phyloP scores from a whole-genome alignment of 2,329 filamentous ascomycete species.

The Diplocarpon mali region DNA sequence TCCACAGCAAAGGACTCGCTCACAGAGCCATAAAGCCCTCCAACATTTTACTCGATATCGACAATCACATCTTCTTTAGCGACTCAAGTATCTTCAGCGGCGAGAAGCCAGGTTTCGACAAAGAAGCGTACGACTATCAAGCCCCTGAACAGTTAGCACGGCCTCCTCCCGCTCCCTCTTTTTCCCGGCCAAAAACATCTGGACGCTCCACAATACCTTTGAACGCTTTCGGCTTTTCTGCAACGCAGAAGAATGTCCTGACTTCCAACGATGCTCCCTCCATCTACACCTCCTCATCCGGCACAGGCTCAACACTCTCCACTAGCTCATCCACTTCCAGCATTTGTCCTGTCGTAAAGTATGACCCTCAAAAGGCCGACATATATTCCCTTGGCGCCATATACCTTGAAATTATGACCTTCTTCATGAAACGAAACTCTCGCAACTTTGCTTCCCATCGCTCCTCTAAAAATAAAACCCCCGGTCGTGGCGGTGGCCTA shows the following conservation, averaged over 20 bases:
- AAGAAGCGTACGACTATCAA: constrained; percentile 61
- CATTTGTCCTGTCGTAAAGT: constrained; percentile 23
- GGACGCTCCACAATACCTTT: constrained; percentile 22
- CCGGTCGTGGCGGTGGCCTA: constrained; percentile 42
- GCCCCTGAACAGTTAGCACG: constrained; percentile 47
- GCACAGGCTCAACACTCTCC: neutral
- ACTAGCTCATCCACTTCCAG: constrained; percentile 5
- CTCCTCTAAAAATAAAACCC: constrained; percentile 48
- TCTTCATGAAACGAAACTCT: constrained; percentile 56
- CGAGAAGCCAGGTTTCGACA: constrained; percentile 45
- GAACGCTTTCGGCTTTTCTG: constrained; percentile 3
- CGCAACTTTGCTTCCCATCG: constrained; percentile 57
- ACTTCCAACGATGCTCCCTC: constrained; percentile 19
- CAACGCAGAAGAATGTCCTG: constrained; percentile 2
- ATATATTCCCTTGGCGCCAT: constrained; percentile 65
- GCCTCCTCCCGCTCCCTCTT: constrained; percentile 24
- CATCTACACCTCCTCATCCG: constrained; percentile 17
- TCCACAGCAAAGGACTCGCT: constrained; percentile 52
- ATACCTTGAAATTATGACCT: constrained; percentile 59
- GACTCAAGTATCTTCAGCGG: constrained; percentile 43
- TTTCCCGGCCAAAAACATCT: constrained; percentile 26
- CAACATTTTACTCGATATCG: constrained; percentile 54
- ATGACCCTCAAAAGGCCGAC: constrained; percentile 50
- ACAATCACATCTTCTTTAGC: constrained; percentile 56
- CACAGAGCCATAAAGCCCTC: constrained; percentile 63